phyloP scores from a whole-genome alignment of 371 early-diverging fungal genomes.

The Mortierella sp. region DNA sequence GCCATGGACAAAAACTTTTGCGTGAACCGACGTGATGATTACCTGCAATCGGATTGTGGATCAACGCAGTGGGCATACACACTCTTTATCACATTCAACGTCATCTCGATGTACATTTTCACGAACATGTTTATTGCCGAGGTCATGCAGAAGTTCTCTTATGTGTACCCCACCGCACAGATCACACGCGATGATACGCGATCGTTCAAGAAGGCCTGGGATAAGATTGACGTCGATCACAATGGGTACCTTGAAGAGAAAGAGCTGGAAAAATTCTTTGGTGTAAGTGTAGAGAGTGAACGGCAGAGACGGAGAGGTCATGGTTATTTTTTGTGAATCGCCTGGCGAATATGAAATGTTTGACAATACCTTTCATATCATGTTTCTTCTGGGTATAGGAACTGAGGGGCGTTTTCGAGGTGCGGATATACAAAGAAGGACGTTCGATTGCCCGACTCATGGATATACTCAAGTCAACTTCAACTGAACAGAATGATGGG shows the following conservation, averaged over 20 bases:
- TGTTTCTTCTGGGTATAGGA: too few relatives aligned
- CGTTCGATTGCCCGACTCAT: too few relatives aligned
- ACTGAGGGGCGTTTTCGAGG: too few relatives aligned
- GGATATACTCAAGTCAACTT: too few relatives aligned
- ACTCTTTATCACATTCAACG: constrained; percentile 73
- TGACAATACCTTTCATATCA: too few relatives aligned
- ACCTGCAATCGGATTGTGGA: constrained; percentile 76
- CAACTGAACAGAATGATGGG: too few relatives aligned
- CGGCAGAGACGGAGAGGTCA: too few relatives aligned
- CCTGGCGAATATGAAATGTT: too few relatives aligned
- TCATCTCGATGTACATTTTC: constrained; percentile 83
- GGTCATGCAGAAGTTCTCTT: constrained; percentile 78
- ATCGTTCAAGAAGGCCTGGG: constrained; percentile 70
- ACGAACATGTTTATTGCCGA: constrained; percentile 78
- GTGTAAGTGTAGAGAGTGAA: constrained; percentile 16
- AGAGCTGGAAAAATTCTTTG: constrained; percentile 63
- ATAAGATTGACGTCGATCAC: constrained; percentile 62
- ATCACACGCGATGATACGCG: constrained; percentile 76
- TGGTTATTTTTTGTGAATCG: too few relatives aligned
- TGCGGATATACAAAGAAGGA: too few relatives aligned
- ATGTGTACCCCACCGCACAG: constrained; percentile 72
- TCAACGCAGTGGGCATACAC: constrained; percentile 68
- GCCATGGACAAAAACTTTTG: constrained; percentile 70
- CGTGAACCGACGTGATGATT: constrained; percentile 59
- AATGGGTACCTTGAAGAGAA: constrained; percentile 63